phyloP scores from a whole-genome alignment of 345 rosid species.

The Erysimum cheiranthoides region DNA sequence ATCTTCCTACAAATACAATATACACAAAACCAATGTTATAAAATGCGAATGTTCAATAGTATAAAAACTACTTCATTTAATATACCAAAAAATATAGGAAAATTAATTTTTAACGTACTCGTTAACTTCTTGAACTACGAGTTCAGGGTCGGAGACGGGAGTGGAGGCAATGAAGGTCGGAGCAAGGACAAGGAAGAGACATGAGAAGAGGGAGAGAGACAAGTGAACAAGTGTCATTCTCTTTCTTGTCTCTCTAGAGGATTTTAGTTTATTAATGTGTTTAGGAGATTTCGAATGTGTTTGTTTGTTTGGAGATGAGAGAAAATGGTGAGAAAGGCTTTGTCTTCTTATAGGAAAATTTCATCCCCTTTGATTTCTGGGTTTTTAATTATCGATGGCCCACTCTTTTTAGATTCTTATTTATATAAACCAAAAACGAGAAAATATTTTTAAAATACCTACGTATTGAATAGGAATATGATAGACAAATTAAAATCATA shows the following conservation, averaged over 20 bases:
- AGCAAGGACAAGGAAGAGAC: conserved; percentile 49
- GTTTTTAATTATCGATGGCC: conserved; percentile 11
- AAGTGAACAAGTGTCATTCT: conserved; percentile 44
- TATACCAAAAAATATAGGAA: not conserved
- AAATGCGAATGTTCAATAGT: conserved; percentile 14
- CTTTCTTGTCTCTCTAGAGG: conserved; percentile 44
- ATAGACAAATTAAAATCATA: not conserved
- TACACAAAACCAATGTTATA: conserved; percentile 7
- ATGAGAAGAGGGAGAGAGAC: conserved; percentile 56
- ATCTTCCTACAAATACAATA: conserved; percentile 50
- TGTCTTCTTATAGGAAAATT: conserved; percentile 41
- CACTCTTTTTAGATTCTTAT: conserved; percentile 32
- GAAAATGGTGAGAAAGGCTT: conserved; percentile 35
- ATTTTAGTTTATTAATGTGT: conserved; percentile 36
- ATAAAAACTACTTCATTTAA: not conserved
- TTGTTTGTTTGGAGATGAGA: conserved; percentile 38
- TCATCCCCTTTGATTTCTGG: conserved; percentile 5
- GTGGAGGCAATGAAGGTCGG: conserved; percentile 53
- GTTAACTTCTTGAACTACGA: conserved; percentile 60
- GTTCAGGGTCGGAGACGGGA: conserved; percentile 59
- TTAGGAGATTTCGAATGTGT: conserved; percentile 38
- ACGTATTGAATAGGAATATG: conserved; percentile 14
- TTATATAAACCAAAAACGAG: not conserved
- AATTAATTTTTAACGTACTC: conserved; percentile 40
- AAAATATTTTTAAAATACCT: not conserved